Conservation (phyloP, 306 rosid genomes). For the Sicyos edulis region DNA sequence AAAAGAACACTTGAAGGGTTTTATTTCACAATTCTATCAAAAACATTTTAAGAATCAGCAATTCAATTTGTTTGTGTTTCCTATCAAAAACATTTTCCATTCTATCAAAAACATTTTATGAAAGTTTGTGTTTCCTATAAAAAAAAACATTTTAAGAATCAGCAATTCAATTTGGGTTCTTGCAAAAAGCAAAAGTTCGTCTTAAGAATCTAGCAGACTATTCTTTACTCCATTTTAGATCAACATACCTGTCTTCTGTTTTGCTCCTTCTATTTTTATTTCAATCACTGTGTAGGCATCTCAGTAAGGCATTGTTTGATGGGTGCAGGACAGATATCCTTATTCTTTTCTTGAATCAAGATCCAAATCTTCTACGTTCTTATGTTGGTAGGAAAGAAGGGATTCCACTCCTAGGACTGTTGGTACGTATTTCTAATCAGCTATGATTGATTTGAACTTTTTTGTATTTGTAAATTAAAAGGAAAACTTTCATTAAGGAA, state of each 20-base stretch:
- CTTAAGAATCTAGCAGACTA: background rate
- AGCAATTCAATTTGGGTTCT: background rate
- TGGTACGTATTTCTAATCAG: constrained; percentile 45
- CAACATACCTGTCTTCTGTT: constrained; percentile 19
- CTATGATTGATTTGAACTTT: constrained; percentile 1
- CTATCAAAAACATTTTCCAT: no score
- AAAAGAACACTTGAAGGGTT: background rate
- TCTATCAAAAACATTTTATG: no score
- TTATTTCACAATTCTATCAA: background rate
- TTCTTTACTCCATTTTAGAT: background rate
- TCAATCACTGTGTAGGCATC: constrained; percentile 7
- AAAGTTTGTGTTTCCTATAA: no score
- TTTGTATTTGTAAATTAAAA: background rate
- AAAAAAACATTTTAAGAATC: no score
- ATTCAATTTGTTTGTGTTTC: no score
- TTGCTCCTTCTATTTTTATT: background rate
- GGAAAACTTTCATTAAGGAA: background rate
- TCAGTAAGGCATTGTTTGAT: constrained; percentile 46
- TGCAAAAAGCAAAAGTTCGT: background rate
- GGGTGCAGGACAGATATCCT: constrained; percentile 99
- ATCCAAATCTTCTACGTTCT: constrained; percentile 86
- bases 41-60: background rate
- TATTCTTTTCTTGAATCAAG: constrained; percentile 92
- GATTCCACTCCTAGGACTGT: constrained; percentile 64
- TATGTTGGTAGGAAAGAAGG: constrained; percentile 91